Evolutionary conservation across 2,329 filamentous ascomycete species (phyloP), one percentile per base, ranked within the genome.

Genomic region (Botrytis fragariae): DNA sequence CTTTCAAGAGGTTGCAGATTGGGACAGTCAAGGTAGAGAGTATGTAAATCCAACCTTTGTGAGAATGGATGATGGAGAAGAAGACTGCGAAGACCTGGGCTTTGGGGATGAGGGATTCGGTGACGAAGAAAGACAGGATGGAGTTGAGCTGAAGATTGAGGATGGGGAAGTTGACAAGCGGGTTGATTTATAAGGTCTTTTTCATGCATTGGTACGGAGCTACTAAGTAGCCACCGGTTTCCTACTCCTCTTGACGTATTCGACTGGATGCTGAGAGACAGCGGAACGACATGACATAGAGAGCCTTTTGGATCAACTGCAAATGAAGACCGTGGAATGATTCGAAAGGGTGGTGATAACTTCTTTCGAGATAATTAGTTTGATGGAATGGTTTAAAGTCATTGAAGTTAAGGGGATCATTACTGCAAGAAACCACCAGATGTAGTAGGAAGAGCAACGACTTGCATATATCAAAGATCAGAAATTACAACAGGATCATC

Each of bases 1-100:
- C 86, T 84, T 94, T 51, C 83, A 89, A 67, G 83, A 87, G 54
- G 85, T 91, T 20, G 86, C 87, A n/a, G 79, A 85, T 67, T 81
- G 82, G 14, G 71, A 72, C 20, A 44, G 51, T 32, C 48, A 69
- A n/a, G 63, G 63, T 45, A 59, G 42, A 1, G 76, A 80, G 0
- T 83, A 84, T 73, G 79, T 78, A 44, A 84, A 85, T 76, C 80
- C 81, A 1, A 77, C 42, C 8, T 77, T 79, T 48, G 64, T 73
- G 29, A 73, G 74, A 42, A 48, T 75, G 18, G 76, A 77, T 59
- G 62, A 61, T 39, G 69, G 71, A 32, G 74, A 74, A 6, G 74
- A 74, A 29, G 73, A 74, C 20, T 69, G 37, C 6, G 68, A 63
- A 42, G 68, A 74, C 6, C 62, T 61, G 54, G 68, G 45, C 8